These are phyloP conservation scores for Pneumocystis wakefieldiae DNA, from an alignment of 1,139 yeast genomes.

Conservation along the genomic window DNA sequence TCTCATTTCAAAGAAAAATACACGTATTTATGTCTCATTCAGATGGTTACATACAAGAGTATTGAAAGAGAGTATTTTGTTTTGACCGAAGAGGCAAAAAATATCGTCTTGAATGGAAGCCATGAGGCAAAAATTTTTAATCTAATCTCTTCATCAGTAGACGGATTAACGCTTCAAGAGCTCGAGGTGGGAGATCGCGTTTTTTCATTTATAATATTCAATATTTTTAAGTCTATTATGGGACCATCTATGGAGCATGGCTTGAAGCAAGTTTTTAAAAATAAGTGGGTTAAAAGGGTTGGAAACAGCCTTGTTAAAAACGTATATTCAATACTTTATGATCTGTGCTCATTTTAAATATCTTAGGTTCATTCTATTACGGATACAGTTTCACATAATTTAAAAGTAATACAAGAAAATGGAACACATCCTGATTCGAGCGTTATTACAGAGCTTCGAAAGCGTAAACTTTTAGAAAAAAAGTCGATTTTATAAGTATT, in stretches of 20 bases:
- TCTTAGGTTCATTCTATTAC: constrained; percentile 29
- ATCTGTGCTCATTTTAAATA: constrained; percentile 11
- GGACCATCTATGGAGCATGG: constrained; percentile 57
- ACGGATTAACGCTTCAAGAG: constrained; percentile 69
- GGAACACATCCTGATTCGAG: constrained; percentile 44
- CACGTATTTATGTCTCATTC: constrained; percentile 13
- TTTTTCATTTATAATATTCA: neutral
- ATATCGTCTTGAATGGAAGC: constrained; percentile 64
- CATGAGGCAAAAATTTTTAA: constrained; percentile 75
- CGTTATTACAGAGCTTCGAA: constrained; percentile 71
- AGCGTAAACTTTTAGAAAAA: constrained; percentile 70
- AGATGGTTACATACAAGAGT: constrained; percentile 59
- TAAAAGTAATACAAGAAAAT: constrained; percentile 43
- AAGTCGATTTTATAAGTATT: constrained; percentile 2
- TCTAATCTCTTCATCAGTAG: constrained; percentile 59
- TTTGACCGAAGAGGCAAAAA: constrained; percentile 69
- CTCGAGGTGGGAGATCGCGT: constrained; percentile 32
- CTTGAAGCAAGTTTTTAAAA: constrained; percentile 96
- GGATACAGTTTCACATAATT: constrained; percentile 48
- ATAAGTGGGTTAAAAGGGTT: constrained; percentile 86
- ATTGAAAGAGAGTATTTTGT: constrained; percentile 63
- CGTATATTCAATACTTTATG: constrained; percentile 10
- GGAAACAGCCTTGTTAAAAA: constrained; percentile 62
- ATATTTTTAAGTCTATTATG: neutral
- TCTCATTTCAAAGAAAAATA: neutral